These are phyloP conservation scores for Solanum dulcamara DNA, from an alignment of 257 asterid species.

Conservation along the genomic window DNA sequence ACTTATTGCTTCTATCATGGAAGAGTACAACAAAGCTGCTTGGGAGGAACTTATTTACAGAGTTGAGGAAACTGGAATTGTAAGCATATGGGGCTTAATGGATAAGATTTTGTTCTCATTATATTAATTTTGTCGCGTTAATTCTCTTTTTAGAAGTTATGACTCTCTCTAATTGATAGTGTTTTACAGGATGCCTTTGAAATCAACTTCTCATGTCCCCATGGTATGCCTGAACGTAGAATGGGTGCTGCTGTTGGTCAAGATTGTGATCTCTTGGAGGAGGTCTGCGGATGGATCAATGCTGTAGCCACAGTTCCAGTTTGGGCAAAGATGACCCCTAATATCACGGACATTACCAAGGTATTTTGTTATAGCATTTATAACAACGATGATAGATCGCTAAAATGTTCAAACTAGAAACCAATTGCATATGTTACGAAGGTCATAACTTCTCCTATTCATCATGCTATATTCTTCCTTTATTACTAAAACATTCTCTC, in stretches of 20 bases:
- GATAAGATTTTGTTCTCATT: not conserved
- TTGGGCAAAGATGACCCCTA: conserved; percentile 99
- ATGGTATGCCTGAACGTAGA: conserved; percentile 96
- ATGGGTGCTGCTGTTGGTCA: conserved; percentile 99
- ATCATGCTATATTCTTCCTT: not conserved
- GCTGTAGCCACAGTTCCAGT: conserved; percentile 87
- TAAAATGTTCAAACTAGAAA: not conserved
- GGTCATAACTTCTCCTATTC: not conserved
- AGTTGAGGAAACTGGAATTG: conserved; percentile 84
- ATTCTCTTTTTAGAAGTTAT: not conserved
- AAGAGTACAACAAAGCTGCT: conserved; percentile 76
- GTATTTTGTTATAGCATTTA: conserved; percentile 15
- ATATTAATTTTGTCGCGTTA: not conserved
- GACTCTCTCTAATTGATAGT: not conserved
- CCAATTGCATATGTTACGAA: not conserved
- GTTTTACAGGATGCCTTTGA: conserved; percentile 70
- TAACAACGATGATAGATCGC: not conserved
- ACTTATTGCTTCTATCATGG: conserved; percentile 96
- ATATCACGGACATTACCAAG: conserved; percentile 79
- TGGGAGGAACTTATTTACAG: conserved; percentile 93
- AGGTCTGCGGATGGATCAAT: conserved; percentile 87
- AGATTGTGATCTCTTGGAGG: conserved; percentile 84
- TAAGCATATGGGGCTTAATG: conserved; percentile 25
- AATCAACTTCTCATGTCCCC: conserved; percentile 90
- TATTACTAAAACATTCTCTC: not conserved